phyloP scores from a whole-genome alignment of 805 yeast species.

The Myxozyma melibiosi region DNA sequence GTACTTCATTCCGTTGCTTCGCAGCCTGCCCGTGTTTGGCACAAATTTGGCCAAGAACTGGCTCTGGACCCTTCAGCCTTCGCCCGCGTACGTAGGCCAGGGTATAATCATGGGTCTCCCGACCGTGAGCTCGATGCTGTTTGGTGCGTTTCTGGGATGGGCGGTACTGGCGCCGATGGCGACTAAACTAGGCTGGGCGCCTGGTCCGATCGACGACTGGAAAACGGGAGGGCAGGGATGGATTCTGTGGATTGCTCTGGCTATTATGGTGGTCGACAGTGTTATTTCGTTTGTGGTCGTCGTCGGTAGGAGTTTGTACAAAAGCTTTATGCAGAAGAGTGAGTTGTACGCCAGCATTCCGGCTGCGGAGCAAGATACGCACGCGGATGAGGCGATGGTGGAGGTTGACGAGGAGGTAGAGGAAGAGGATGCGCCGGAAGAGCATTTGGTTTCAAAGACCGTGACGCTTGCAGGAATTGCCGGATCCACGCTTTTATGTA shows the following conservation, averaged over 20 bases:
- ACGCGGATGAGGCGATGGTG: constrained; percentile 1
- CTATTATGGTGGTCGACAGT: constrained; percentile 93
- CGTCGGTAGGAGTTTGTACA: constrained; percentile 24
- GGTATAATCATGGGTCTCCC: constrained; percentile 97
- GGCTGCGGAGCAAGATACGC: neutral
- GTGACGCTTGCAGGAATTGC: constrained; percentile 63
- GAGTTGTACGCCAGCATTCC: constrained; percentile 13
- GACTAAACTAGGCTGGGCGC: constrained; percentile 75
- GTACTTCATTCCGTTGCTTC: constrained; percentile 71
- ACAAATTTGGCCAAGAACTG: constrained; percentile 57
- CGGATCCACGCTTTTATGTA: constrained; percentile 66
- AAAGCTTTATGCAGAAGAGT: constrained; percentile 2
- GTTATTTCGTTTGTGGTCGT: constrained; percentile 70
- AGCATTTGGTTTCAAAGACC: constrained; percentile 54
- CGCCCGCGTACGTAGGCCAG: constrained; percentile 97
- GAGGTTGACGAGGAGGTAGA: constrained; percentile 11
- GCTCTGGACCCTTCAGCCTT: constrained; percentile 89
- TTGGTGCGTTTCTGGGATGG: constrained; percentile 93
- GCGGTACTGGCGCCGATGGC: constrained; percentile 84
- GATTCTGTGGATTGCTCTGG: constrained; percentile 91
- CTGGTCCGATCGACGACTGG: constrained; percentile 91
- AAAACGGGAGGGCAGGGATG: constrained; percentile 93
- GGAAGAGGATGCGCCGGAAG: constrained; percentile 45
- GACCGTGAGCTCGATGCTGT: constrained; percentile 85
- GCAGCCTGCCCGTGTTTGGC: constrained; percentile 78